Evolutionary conservation across 345 rosid genomes (phyloP), one percentile per base, ranked within the genome.

Genomic region (Arabidopsis suecica): DNA sequence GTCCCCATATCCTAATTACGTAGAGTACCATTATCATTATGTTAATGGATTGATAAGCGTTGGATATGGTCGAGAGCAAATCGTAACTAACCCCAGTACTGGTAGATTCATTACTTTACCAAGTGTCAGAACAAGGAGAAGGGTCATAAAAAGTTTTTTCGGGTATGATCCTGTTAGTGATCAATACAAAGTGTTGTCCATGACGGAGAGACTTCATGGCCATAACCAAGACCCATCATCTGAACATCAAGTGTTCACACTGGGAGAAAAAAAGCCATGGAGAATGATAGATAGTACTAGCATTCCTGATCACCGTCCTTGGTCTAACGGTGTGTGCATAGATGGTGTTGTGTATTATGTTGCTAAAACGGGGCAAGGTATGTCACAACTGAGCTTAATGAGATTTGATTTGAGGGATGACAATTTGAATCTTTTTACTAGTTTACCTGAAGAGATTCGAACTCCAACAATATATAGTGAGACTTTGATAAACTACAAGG

Each of bases 191-290:
- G 63, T 59, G 5, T 59, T 34, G 25, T 59, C 28, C 44, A 59
- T 20, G 44, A 18, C 9, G 7, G 45, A 59, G 5, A 16, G 9
- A 37, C 10, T 18, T 12, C 1, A 9, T 36, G 30, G n/a, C 20
- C 4, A 10, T 59, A 4, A 4, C 6, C 6, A 18, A 16, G 30
- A 60, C 1, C 30, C 45, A 18, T 60, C 64, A 2, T 30, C 51
- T 68, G 8, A 68, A 16, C 25, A 40, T 68, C 63, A 68, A 68
- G 73, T 68, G 42, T 32, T 28, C 50, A 68, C 73, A 20, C 10
- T 68, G 32, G 73, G 63, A 16, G 50, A 30, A 11, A 18, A 30
- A 16, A 8, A 34, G 20, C 44, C 53, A 7, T 41, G 73, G 73
- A 68, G n/a, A 56, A 9, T 16, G 53, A 55, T 68, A 16, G 47